Base-by-base conservation (phyloP, 768 basidiomycete genomes). In the Tremella mesenterica region DNA sequence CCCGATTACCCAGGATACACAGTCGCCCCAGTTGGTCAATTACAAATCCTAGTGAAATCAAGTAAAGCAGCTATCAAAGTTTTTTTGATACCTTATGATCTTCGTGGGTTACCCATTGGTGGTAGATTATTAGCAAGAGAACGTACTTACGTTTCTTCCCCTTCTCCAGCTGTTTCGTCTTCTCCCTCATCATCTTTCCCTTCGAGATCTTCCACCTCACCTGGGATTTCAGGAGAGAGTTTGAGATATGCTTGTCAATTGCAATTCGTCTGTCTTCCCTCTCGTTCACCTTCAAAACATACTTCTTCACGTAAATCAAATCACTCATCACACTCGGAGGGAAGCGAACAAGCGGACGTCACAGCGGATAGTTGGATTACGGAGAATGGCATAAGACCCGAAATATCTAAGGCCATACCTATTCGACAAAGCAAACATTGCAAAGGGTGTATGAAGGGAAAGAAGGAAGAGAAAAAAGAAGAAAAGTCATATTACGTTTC, bases 51-150 rank as follows among this genome's bases (percentile, higher is more conserved):
- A 31, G 52, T 72, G 50, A 67, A 68, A 50, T 61, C 57, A 3
- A 49, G 64, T 7, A 44, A 27, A 6, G 31, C 57, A 16, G 59
- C 71, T 13, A 34, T 73, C 44, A 69, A 69, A 50, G 67, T 65
- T 3, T 73, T 73, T 36, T 29, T 73, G 10, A 39, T 73, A 12
- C 64, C 68, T 1, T 73, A 73, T 43, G 70, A 73, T 53, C 55
- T 73, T 16, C 43, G 61, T 2, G 14, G 45, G 3, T 27, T 73
- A 27, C 51, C 57, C 9, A 18, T 60, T 6, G 71, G 71, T 4
- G 68, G 67, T 7, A 48, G 64, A 44, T 14, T 73, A 14, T 46
- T 73, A 12, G 58, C 61, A 2, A 51, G 70, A 34, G 71, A 73
- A 44, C 51, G 65, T 48, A 65, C 58, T 4, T 71, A 62, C 48